Percentiles rank a stretch among this genome's conserved stretches.
These are phyloP conservation scores for Candida odintsovae DNA, from an alignment of 805 yeast species.

Conservation along the genomic window DNA sequence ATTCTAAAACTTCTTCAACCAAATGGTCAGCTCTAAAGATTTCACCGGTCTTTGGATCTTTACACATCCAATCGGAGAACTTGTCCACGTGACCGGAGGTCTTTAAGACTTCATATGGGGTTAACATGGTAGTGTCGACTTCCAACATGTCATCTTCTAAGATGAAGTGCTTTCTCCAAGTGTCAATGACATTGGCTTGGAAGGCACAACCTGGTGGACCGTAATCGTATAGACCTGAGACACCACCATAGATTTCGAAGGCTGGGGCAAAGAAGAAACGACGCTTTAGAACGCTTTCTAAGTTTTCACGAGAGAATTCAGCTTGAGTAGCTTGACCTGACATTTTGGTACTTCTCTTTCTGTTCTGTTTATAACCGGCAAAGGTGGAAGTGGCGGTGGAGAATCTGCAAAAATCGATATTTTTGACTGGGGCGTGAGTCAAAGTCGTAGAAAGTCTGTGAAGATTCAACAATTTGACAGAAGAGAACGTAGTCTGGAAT, in stretches of 20 bases:
- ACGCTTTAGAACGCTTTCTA: conserved; percentile 89
- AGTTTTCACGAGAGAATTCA: conserved; percentile 72
- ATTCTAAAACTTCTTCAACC: conserved; percentile 95
- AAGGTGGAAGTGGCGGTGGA: background rate
- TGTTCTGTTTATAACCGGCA: background rate
- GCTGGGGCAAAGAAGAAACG: conserved; percentile 98
- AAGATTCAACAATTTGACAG: background rate
- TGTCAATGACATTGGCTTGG: conserved; percentile 91
- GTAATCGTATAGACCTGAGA: conserved; percentile 93
- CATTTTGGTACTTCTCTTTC: conserved; percentile 12
- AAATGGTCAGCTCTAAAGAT: conserved; percentile 98
- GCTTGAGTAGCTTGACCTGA: conserved; percentile 25
- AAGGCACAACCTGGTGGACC: conserved; percentile 99
- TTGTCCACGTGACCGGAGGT: conserved; percentile 99
- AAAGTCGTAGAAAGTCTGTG: background rate
- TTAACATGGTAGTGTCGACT: conserved; percentile 96
- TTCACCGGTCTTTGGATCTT: conserved; percentile 93
- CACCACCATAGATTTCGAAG: conserved; percentile 97
- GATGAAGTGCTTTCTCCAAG: conserved; percentile 96
- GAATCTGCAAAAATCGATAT: background rate
- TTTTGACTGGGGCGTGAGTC: background rate
- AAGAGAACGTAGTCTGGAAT: background rate
- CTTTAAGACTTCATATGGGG: conserved; percentile 96
- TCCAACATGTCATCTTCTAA: conserved; percentile 98
- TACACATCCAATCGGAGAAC: conserved; percentile 99